Evolutionary conservation across 2,329 filamentous ascomycete genomes (phyloP), one percentile per base, ranked within the genome.

Genomic region (Exophiala phaeomuriformis): DNA sequence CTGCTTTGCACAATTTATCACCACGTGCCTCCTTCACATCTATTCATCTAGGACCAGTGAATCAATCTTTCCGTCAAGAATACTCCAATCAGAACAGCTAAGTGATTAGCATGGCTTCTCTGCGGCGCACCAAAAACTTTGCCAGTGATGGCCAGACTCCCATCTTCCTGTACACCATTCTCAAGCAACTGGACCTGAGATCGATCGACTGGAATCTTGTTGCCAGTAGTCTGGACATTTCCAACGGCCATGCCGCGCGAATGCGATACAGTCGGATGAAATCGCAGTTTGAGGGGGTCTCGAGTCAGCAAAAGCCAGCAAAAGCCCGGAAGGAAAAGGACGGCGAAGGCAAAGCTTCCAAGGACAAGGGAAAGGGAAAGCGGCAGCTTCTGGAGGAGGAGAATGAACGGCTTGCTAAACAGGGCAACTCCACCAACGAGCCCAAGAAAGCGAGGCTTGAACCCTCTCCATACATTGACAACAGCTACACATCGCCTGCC

Each of bases 221-320:
- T 10, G 77, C 77, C 9, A 65, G 65, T 2, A 67, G 76, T 44
- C 66, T 76, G 8, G 73, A 73, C 42, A 77, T 80, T 50, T 76
- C 75, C 35, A 80, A 80, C 49, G 78, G 77, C 36, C 78, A 80
- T 61, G 77, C 77, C 2, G 77, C 77, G 9, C 74, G 77, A 37
- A 80, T 80, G 77, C 73, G 78, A 30, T 80, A 74, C 63, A 76
- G 74, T 27, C 74, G 77, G 35, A 79, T 79, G 65, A 74, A 71
- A 53, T 70, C 73, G 51, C 75, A 78, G 44, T 77, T 78, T 69
- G 77, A 80, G 55, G 73, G 73, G 9, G 67, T 63, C 2, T 59
- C 64, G 5, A 64, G 64, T 3, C 42, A 58, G 30, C 41, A 39
- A n/a, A 57, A 50, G 31, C 29, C 55, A 32, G 41, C 48, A 29